These are phyloP conservation scores for Pichia thaimueangensis DNA, from an alignment of 805 yeast species.

Conservation along the genomic window DNA sequence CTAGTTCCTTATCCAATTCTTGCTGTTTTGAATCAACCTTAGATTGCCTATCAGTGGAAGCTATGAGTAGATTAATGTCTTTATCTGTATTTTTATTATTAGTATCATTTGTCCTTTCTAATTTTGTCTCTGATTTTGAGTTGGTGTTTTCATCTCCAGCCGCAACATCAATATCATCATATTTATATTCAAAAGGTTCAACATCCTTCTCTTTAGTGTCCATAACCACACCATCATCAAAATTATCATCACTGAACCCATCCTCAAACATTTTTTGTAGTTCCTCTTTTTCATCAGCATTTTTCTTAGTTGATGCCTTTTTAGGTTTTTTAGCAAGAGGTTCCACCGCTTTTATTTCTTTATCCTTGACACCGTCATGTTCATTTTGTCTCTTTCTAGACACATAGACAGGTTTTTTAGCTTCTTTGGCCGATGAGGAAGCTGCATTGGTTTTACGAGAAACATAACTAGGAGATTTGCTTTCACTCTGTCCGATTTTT, in stretches of 20 bases:
- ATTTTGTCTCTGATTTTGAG: background rate
- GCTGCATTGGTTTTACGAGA: conserved; percentile 13
- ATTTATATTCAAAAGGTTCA: conserved; percentile 2
- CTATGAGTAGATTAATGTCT: background rate
- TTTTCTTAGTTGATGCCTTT: conserved; percentile 16
- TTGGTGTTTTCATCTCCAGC: conserved; percentile 4
- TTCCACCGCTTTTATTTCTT: conserved; percentile 1
- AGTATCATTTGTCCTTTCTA: background rate
- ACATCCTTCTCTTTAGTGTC: conserved; percentile 20
- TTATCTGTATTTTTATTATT: background rate
- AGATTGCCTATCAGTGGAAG: background rate
- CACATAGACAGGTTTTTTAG: conserved; percentile 7
- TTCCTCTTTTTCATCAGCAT: conserved; percentile 15
- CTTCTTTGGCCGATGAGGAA: conserved; percentile 3
- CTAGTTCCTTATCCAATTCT: no score
- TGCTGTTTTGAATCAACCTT: background rate
- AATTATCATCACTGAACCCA: conserved; percentile 13
- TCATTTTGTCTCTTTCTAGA: conserved; percentile 16
- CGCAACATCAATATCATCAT: conserved; percentile 12
- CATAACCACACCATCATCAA: conserved; percentile 14
- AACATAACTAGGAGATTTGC: conserved; percentile 15
- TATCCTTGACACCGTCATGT: conserved; percentile 15
- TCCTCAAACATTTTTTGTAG: conserved; percentile 22
- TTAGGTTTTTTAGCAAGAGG: no score
- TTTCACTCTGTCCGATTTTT: no score